These are phyloP conservation scores for Kwoniella mangroviensis DNA, from an alignment of 768 basidiomycete species.

Conservation along the genomic window DNA sequence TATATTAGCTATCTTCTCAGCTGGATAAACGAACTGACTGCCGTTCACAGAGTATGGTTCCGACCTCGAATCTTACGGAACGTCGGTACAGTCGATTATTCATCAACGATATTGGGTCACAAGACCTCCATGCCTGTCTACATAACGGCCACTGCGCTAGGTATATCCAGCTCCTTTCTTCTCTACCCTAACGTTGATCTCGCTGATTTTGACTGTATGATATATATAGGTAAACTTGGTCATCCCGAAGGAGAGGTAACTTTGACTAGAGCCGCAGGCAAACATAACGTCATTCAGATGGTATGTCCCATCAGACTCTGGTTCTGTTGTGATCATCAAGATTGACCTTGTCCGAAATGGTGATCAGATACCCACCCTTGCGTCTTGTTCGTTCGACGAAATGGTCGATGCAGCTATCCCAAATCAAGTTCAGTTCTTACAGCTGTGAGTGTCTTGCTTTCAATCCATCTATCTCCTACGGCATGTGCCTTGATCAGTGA, in stretches of 20 bases:
- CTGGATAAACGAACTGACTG: constrained; percentile 23
- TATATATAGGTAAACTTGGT: constrained; percentile 70
- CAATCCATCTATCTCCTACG: background rate
- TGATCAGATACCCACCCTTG: constrained; percentile 87
- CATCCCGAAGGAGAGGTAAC: constrained; percentile 95
- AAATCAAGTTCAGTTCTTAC: constrained; percentile 81
- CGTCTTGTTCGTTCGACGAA: constrained; percentile 95
- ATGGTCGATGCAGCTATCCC: constrained; percentile 82
- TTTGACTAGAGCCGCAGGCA: constrained; percentile 83
- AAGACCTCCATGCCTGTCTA: constrained; percentile 77
- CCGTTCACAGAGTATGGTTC: constrained; percentile 81
- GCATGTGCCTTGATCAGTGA: no score
- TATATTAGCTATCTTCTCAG: constrained; percentile 15
- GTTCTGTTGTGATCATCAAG: background rate
- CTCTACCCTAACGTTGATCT: no score
- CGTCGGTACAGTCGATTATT: constrained; percentile 81
- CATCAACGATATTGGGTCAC: constrained; percentile 78
- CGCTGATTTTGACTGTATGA: background rate
- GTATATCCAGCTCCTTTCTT: background rate
- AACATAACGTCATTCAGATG: constrained; percentile 77
- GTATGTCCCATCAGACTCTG: constrained; percentile 54
- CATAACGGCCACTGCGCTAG: constrained; percentile 64
- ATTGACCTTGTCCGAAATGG: background rate
- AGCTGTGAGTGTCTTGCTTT: constrained; percentile 65
- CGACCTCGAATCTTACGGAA: constrained; percentile 81